These are phyloP conservation scores for Cercospora sojina DNA, from an alignment of 2,329 filamentous ascomycete genomes.

Conservation along the genomic window DNA sequence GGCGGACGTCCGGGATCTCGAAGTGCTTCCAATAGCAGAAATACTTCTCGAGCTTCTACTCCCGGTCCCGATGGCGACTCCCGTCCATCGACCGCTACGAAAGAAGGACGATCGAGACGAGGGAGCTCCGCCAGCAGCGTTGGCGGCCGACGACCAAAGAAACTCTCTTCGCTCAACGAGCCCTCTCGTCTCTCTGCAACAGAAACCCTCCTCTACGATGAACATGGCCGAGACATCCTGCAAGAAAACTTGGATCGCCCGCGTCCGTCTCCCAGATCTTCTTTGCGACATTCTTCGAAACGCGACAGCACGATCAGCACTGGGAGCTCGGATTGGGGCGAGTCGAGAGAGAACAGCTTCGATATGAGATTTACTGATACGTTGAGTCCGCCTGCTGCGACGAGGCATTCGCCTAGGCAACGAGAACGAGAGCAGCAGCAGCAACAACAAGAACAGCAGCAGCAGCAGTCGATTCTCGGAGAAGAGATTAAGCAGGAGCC, in stretches of 20 bases:
- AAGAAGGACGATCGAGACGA: slow-evolving; percentile 25
- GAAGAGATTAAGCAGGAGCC: slow-evolving; percentile 12
- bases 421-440: background rate
- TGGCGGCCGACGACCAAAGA: slow-evolving; percentile 26
- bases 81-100: slow-evolving; percentile 12
- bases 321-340: slow-evolving; percentile 16
- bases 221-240: slow-evolving; percentile 8
- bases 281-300: slow-evolving; percentile 17
- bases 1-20: slow-evolving; percentile 28
- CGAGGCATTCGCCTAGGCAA: slow-evolving; percentile 3
- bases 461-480: background rate
- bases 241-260: background rate
- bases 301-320: slow-evolving; percentile 26
- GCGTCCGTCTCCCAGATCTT: background rate
- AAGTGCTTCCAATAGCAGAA: slow-evolving; percentile 23
- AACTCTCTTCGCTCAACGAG: slow-evolving; percentile 19
- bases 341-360: slow-evolving; percentile 17
- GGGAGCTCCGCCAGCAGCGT: slow-evolving; percentile 27
- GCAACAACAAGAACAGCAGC: background rate
- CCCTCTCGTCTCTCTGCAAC: slow-evolving; percentile 33
- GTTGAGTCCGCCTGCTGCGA: background rate
- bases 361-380: slow-evolving; percentile 16
- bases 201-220: slow-evolving; percentile 32
- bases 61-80: slow-evolving; percentile 27
- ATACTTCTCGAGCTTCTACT: slow-evolving; percentile 29